Evolutionary conservation across 169 alveolate species (phyloP).

Genomic region (Amoebophrya sp.): DNA sequence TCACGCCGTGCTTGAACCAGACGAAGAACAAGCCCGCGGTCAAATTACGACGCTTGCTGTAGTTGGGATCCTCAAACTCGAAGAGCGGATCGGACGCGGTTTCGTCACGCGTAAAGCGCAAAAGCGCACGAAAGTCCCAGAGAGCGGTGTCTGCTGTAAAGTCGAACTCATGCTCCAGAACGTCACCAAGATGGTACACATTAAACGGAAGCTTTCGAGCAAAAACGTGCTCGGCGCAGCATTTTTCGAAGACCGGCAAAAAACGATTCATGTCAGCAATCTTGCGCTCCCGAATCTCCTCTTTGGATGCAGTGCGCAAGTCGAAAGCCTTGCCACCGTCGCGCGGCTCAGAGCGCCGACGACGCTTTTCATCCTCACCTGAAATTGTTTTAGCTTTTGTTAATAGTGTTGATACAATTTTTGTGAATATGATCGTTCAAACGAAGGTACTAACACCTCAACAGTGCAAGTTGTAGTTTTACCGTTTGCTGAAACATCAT

Average conservation of each 20-base stretch:
- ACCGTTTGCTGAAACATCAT: no score
- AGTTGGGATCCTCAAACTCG: background rate
- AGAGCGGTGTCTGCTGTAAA: background rate
- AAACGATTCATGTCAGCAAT: no score
- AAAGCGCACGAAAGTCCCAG: background rate
- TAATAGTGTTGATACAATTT: no score
- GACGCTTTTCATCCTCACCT: no score
- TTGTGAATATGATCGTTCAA: no score
- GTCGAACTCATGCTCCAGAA: background rate
- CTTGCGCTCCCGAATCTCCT: no score
- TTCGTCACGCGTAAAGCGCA: background rate
- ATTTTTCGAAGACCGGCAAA: background rate
- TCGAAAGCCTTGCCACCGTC: no score
- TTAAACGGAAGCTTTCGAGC: background rate
- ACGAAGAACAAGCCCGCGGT: background rate
- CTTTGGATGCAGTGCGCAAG: no score
- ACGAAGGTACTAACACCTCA: no score
- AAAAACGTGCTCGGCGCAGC: slow-evolving; percentile 5
- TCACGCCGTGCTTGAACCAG: background rate
- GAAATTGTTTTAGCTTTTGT: no score
- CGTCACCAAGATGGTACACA: background rate
- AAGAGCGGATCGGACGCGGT: background rate
- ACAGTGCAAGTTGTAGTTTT: no score
- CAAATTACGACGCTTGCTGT: background rate
- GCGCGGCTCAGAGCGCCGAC: no score